Base-by-base conservation (phyloP, 257 asterid genomes). In the Gentiana macrophylla region DNA sequence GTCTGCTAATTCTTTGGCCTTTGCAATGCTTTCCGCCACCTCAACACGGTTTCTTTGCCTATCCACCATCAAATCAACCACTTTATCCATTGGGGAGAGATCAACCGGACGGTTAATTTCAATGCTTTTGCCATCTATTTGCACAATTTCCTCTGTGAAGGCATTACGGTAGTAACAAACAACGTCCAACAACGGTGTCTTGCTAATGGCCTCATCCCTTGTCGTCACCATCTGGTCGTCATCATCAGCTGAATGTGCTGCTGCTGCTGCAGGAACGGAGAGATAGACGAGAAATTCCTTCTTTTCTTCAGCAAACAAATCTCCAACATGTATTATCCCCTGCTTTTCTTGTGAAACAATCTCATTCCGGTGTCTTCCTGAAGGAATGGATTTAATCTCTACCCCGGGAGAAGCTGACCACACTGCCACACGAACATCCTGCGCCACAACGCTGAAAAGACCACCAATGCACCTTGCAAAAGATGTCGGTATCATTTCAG, bases 1-100 rank as follows among this genome's bases (percentile, higher is more conserved):
- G 47, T 79, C 80, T 0, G 80, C 86, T 64, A 68, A 24, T 55
- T 4, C 35, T 37, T 59, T 75, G 24, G 86, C 82, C 68, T 70
- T 74, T 24, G 60, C 66, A 35, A 79, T 76, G 46, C 66, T 58
- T 50, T 73, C 80, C 12, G 76, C 69, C 1, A 61, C 74, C 1
- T 9, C 9, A 12, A 72, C 44, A 24, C 82, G 67, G 35, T 79
- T 76, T 36, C 61, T 70, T 67, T 79, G 80, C 62, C 80, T 50
- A 37, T 79, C 86, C 7, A 76, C 82, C 50, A 76, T 80, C 47
- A 69, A 33, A 34, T 53, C 64, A 34, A 79, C 67, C 2, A 13
- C 0, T 10, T 7, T 52, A n/a, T 73, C 76, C 1, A 35, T 43
- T 32, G 72, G 46, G 0, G 74, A 50, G 1, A 43, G 51, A 15